A percentile compares a stretch with the other conserved stretches of the same genome.
Evolutionary conservation across 192 early-diverging fungal genomes (phyloP).

Genomic region (Oehlia diaphana): DNA sequence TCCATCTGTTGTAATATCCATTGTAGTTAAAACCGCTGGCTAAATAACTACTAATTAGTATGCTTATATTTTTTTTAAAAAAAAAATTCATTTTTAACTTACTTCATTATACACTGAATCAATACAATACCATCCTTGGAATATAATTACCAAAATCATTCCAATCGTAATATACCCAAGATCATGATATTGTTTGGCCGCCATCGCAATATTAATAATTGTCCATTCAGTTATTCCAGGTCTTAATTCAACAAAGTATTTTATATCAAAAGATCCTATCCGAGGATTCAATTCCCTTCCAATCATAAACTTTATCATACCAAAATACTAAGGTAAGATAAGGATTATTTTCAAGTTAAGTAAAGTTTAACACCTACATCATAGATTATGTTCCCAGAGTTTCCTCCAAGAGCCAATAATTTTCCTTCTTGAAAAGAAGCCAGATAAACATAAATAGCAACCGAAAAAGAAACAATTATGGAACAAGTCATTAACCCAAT

Average conservation of each 20-base stretch:
- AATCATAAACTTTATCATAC: slow-evolving; percentile 85
- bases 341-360: too few relatives aligned
- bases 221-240: slow-evolving; percentile 93
- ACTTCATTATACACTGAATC: slow-evolving; percentile 83
- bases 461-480: slow-evolving; percentile 59
- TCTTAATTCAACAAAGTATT: slow-evolving; percentile 91
- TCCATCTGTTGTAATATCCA: slow-evolving; percentile 98
- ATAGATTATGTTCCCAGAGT: slow-evolving; percentile 88
- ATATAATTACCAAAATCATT: slow-evolving; percentile 74
- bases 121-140: slow-evolving; percentile 82
- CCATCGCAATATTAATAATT: slow-evolving; percentile 75
- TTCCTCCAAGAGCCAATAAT: slow-evolving; percentile 81
- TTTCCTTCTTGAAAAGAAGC: slow-evolving; percentile 67
- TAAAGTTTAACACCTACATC: slow-evolving; percentile 51
- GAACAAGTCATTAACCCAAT: slow-evolving; percentile 72
- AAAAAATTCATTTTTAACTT: not conserved
- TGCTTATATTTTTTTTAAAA: too few relatives aligned
- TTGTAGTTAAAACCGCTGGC: slow-evolving; percentile 86
- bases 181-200: slow-evolving; percentile 70
- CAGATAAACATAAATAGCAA: slow-evolving; percentile 73
- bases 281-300: slow-evolving; percentile 97
- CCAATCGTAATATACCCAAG: slow-evolving; percentile 70
- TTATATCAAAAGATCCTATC: slow-evolving; percentile 81
- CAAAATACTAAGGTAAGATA: not conserved
- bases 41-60: slow-evolving; percentile 36